These are phyloP conservation scores for Erythrophleum fordii DNA, from an alignment of 306 rosid genomes.

Conservation along the genomic window DNA sequence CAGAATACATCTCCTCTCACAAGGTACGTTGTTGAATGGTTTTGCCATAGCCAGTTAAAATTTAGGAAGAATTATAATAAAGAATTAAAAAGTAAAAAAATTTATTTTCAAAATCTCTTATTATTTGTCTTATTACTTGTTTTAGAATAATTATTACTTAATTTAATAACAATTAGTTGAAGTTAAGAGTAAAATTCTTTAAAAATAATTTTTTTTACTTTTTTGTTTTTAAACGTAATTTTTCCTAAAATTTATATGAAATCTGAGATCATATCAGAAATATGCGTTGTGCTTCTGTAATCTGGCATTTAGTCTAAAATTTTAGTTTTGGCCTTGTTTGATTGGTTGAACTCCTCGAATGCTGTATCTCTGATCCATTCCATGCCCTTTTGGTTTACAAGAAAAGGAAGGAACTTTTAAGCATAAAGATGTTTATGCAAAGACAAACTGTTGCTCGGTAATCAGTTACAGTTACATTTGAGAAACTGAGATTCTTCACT, in stretches of 20 bases:
- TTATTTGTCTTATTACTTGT: too few species aligned
- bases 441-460: background rate
- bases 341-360: background rate
- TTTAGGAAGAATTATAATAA: too few species aligned
- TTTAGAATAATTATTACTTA: too few species aligned
- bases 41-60: constrained; percentile 20
- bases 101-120: too few species aligned
- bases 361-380: background rate
- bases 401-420: background rate
- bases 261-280: background rate
- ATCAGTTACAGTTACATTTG: background rate
- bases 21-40: constrained; percentile 3
- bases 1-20: background rate
- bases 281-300: background rate
- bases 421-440: background rate
- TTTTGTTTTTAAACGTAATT: too few species aligned
- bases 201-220: too few species aligned
- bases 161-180: too few species aligned
- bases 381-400: background rate
- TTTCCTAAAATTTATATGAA: too few species aligned
- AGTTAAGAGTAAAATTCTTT: too few species aligned
- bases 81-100: too few species aligned
- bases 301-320: background rate
- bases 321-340: background rate
- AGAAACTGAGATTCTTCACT: background rate